Evolutionary conservation across 2,329 filamentous ascomycete genomes (phyloP), one percentile per base, ranked within the genome.

Genomic region (Fusarium floridanum): DNA sequence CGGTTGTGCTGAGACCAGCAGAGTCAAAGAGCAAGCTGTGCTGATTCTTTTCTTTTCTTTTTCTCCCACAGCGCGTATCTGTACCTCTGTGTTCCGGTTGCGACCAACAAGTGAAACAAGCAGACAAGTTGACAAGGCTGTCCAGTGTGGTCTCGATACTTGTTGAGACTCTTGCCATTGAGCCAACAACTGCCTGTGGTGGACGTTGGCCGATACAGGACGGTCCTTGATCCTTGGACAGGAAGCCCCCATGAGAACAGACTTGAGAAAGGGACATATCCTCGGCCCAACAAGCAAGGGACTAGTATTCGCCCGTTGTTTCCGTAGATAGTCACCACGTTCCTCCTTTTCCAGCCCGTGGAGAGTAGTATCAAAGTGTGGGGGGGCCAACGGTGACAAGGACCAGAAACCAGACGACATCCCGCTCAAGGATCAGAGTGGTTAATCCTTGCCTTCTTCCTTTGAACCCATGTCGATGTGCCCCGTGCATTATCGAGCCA

Each of bases 401-500:
- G 62, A 34, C 37, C 50, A 64, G 37, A 45, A 53, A 56, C 36
- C 32, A 64, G 48, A 56, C 37, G 61, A 41, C 41, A 61, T 50
- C 48, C 14, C 24, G 50, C 16, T 17, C 48, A 53, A 50, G 32
- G 57, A 55, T 60, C 59, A 41, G 22, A 65, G 17, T 53, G 53
- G 50, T 48, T 37, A 48, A 66, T 72, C 62, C 41, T 66, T 61
- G 50, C 53, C 57, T 53, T 71, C 48, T 36, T 60, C 34, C 39
- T 43, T 62, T 59, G 39, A 41, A 67, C 57, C 70, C 64, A 61
- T 68, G 64, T 64, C 61, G 41, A 68, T 65, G 60, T 62, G 59
- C 61, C 50, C 70, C 45, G 37, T 69, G 59, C 67, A 61, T 65
- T 66, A 68, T 73, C 66, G 64, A 76, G 70, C 74, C 72, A 77